Base-by-base conservation (phyloP, 345 rosid genomes). In the Pistacia vera region DNA sequence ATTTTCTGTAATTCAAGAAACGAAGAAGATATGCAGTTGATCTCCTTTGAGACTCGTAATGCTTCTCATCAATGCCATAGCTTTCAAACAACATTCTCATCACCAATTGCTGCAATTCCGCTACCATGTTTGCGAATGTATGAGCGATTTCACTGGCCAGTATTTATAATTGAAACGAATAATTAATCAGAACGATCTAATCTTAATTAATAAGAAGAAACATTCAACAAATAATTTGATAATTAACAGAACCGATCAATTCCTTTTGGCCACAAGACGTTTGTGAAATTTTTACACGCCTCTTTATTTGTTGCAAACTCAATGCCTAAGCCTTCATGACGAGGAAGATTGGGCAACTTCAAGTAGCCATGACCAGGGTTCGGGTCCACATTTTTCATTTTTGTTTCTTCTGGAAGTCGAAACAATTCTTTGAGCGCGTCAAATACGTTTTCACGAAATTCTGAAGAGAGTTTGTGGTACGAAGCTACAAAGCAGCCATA, bases 1-100 rank as follows among this genome's bases (percentile, higher is more conserved):
- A 79, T 76, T 74, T 83, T 16, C 70, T 77, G 78, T 91, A 91
- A 66, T 79, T 85, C 78, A 87, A 59, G 71, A 88, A 72, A 11
- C 93, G 86, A 9, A 90, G 81, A 44, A 90, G 92, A 67, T 91
- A 88, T 28, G 85, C 81, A 63, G 89, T 81, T 18, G 86, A 80
- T 64, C 46, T 77, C 3, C 66, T 63, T 77, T 85, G 89, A 72
- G 81, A 71, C 66, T 86, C 83, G 4, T 70, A 75, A 75, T 75
- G 59, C 25, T 77, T 80, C 66, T 36, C 38, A 36, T 75, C 79
- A 44, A 92, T 4, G 2, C 91, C 90, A 69, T 87, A 90, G 82
- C 90, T 88, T 73, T 85, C 87, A 38, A 86, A 86, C 68, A 92
- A 11, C 91, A 92, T 84, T 70, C 74, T 77, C 80, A 86, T 78